Evolutionary conservation across 768 basidiomycete species (phyloP), one percentile per base, ranked within the genome.

Genomic region (Tylopilus sp.): DNA sequence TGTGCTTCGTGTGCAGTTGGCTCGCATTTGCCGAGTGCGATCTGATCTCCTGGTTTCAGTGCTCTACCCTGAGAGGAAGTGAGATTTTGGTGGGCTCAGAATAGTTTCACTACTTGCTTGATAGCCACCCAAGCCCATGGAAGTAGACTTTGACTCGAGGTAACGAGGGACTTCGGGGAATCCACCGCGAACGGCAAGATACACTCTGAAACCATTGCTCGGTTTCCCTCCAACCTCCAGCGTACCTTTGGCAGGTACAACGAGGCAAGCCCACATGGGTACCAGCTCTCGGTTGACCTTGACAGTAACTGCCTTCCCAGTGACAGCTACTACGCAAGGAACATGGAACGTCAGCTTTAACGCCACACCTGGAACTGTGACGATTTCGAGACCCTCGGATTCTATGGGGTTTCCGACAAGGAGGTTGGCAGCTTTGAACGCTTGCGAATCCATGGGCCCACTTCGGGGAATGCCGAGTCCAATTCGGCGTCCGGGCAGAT

Each of bases 121-220:
- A 60, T 80, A 82, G 3, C 82, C 81, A 39, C 82, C 82, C 11
- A 82, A 56, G 13, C 80, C 78, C 73, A 83, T 74, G 1, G 79
- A 82, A 20, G 85, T 83, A 5, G 82, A 80, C 66, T 86, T 86
- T 0, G 82, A 83, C 4, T 79, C 82, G 2, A 86, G 69, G 59
- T 83, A 86, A 5, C 50, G 5, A 30, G 81, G 78, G 2, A 83
- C 68, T 15, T 70, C 71, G 0, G 83, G 84, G 53, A 88, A 78
- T 0, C 85, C 85, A 3, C 83, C 85, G 31, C 72, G 70, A 21
- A 86, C 61, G 12, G 77, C 75, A 28, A 88, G 53, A 55, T 87
- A 86, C 3, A 66, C 66, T 42, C 85, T 72, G 50, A 81, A 75
- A 0, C 85, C 85, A 8, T 64, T 54, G 7, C 57, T 53, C 2